These are phyloP conservation scores for Neonectria ditissima DNA, from an alignment of 2,329 filamentous ascomycete genomes.

Conservation along the genomic window DNA sequence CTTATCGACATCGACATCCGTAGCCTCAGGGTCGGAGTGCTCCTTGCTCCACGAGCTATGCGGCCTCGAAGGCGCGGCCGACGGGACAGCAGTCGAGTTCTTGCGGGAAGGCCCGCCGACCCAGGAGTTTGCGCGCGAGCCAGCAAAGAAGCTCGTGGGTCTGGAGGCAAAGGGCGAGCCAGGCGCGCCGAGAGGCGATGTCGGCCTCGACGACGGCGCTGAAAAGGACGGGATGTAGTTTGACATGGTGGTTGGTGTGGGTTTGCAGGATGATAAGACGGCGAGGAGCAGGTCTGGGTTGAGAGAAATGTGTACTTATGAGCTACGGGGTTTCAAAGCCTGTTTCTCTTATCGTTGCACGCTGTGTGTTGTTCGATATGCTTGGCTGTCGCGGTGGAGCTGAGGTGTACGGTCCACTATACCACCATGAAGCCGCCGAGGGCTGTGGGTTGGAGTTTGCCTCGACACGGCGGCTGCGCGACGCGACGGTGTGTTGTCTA, in stretches of 20 bases:
- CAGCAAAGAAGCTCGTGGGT: conserved; percentile 38
- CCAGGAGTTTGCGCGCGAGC: conserved; percentile 36
- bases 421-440: conserved; percentile 40
- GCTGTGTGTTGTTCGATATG: conserved; percentile 22
- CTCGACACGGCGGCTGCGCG: not conserved
- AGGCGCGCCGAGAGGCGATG: conserved; percentile 7
- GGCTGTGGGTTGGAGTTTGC: conserved; percentile 22
- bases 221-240: conserved; percentile 40
- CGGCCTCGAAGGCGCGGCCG: conserved; percentile 7
- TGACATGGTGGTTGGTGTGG: conserved; percentile 32
- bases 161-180: conserved; percentile 33
- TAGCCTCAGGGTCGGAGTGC: conserved; percentile 30
- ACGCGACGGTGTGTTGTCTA: not conserved
- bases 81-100: conserved; percentile 20
- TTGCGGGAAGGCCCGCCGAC: conserved; percentile 28
- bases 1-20: conserved; percentile 31
- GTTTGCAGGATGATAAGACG: conserved; percentile 10
- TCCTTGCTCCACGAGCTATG: conserved; percentile 22
- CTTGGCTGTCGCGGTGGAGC: conserved; percentile 31
- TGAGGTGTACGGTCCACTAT: conserved; percentile 35
- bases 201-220: conserved; percentile 37
- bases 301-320: conserved; percentile 10
- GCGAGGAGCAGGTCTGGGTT: conserved; percentile 6
- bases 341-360: conserved; percentile 28
- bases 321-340: conserved; percentile 14